Percentiles rank a stretch among this genome's conserved stretches.
These are phyloP conservation scores for Ephemerocybe angulata DNA, from an alignment of 768 basidiomycete genomes.

Conservation along the genomic window DNA sequence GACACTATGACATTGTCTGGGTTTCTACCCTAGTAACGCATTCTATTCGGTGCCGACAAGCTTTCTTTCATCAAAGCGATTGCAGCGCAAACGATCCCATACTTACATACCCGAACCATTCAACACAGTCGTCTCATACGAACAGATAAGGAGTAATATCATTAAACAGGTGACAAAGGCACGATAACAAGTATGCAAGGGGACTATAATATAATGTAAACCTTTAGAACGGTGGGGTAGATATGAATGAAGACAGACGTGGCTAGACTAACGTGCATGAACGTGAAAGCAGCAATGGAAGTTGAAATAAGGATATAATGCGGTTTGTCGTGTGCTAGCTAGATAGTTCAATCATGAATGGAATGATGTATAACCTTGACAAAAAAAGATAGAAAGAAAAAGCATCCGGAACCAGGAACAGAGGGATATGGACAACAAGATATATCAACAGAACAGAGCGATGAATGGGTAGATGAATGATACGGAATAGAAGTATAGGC, in stretches of 20 bases:
- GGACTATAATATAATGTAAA: too few species aligned
- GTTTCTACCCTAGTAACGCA: too few species aligned
- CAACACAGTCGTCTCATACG: too few species aligned
- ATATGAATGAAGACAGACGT: not conserved
- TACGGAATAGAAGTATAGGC: not conserved
- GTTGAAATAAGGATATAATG: not conserved
- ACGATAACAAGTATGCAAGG: too few species aligned
- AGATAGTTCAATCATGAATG: not conserved
- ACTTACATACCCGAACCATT: too few species aligned
- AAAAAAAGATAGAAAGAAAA: not conserved
- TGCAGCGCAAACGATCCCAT: too few species aligned
- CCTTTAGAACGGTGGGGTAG: not conserved
- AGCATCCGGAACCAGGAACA: too few species aligned
- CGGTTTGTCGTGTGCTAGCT: not conserved
- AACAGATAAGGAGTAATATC: too few species aligned
- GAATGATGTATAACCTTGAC: not conserved
- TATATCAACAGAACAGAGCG: not conserved
- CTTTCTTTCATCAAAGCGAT: too few species aligned
- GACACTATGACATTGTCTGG: too few species aligned
- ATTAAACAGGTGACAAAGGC: too few species aligned
- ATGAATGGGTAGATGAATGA: not conserved
- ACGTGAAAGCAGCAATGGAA: not conserved
- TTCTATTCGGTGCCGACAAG: too few species aligned
- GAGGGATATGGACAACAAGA: not conserved
- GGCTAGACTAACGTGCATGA: not conserved